Base-by-base conservation (phyloP, 371 early-diverging fungal genomes). In the Caulochytrium protostelioides region DNA sequence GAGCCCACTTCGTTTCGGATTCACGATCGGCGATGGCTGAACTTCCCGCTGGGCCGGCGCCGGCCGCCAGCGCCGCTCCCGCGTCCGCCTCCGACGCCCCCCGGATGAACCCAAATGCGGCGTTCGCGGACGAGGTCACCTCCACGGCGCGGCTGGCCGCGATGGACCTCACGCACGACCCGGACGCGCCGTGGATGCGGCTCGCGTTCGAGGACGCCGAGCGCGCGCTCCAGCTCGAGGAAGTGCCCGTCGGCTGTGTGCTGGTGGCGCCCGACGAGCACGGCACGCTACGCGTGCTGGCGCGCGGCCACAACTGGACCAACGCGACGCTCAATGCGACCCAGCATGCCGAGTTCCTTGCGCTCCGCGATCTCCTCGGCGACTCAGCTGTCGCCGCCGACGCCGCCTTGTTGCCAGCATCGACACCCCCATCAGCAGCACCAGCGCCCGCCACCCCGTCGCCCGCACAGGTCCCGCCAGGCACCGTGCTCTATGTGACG, bases 241-340 rank as follows among this genome's bases (percentile, higher is more conserved):
- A 98, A 61, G 95, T 98, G 0, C 99, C 99, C 5, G 92, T 97
- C 3, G 99, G 98, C n/a, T 97, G 98, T 48, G 85, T 94, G 0
- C 75, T 94, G 57, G 86, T 97, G 1, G 55, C 61, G 24, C 38
- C 69, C 28, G 48, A 45, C 19, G 55, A 62, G 24, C 38, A 70
- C 28, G 48, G 47, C 19, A 39, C 37, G 1, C 57, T 57, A 24
- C 32, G 61, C 22, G 50, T 87, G 14, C 67, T 81, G 31, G 81
- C 71, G 16, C 40, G 56, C 12, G 83, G 85, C 4, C 59, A 84
- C 40, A 83, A 89, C 61, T 47, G 69, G 39, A 79, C 92, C 1
- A 85, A 86, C 58, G 72, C 78, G 41, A 65, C 76, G 18, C 58
- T 69, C 41, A 84, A 97, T 62, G 84, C 76, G 12, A 84, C 89